phyloP scores from a whole-genome alignment of 345 rosid species.

The Aquilaria yunnanensis region DNA sequence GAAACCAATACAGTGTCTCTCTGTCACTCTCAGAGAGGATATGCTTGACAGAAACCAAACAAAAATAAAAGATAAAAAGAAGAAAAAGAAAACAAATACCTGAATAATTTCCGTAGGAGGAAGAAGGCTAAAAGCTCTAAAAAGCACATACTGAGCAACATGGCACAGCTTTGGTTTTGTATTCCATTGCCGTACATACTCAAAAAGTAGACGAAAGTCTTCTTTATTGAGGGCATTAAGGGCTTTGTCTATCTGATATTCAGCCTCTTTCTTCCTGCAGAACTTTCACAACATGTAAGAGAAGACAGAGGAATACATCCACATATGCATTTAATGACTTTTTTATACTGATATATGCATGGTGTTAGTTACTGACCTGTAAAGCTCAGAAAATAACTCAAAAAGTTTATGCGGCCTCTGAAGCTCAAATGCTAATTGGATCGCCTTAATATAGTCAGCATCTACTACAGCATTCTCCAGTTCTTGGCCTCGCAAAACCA shows the following conservation, averaged over 20 bases:
- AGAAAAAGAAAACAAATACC: constrained; percentile 32
- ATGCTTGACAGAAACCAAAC: not conserved
- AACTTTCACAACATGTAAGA: constrained; percentile 5
- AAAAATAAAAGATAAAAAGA: not conserved
- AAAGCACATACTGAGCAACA: constrained; percentile 78
- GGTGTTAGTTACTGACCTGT: constrained; percentile 45
- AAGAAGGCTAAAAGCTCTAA: constrained; percentile 55
- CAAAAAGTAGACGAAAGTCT: constrained; percentile 61
- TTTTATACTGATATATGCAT: not conserved
- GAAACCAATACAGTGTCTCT: too few relatives aligned
- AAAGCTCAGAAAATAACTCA: constrained; percentile 61
- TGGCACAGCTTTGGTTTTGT: constrained; percentile 88
- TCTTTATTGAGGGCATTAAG: constrained; percentile 60
- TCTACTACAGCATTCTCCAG: constrained; percentile 82
- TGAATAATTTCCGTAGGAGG: constrained; percentile 75
- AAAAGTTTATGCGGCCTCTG: constrained; percentile 76
- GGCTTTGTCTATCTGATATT: constrained; percentile 50
- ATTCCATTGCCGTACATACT: constrained; percentile 91
- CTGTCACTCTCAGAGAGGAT: too few relatives aligned
- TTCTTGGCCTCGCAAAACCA: constrained; percentile 72
- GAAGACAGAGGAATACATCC: not conserved
- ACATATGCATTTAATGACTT: too few relatives aligned
- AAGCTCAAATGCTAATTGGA: constrained; percentile 80
- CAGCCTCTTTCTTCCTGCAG: constrained; percentile 55
- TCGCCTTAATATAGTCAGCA: constrained; percentile 73